Conservation (phyloP, 2,329 filamentous ascomycete genomes). For the Periconia digitata region DNA sequence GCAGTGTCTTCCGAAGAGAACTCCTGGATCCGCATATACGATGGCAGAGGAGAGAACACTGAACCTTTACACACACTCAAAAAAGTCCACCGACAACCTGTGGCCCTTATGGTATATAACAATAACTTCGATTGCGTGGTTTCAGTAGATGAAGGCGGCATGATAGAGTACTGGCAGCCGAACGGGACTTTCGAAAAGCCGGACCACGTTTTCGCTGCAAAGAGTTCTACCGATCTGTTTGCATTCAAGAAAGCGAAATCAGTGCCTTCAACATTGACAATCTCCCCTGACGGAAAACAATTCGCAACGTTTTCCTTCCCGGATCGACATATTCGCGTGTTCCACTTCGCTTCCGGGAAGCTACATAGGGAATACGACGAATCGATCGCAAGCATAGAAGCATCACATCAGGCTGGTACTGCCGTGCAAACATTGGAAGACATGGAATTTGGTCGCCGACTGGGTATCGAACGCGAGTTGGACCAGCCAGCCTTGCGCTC, state of each 20-base stretch:
- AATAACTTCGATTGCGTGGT: constrained; percentile 85
- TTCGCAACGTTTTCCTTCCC: constrained; percentile 91
- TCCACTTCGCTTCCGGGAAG: constrained; percentile 88
- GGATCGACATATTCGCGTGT: constrained; percentile 88
- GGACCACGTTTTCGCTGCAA: constrained; percentile 86
- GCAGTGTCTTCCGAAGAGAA: constrained; percentile 78
- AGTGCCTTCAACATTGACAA: constrained; percentile 74
- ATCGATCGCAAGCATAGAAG: constrained; percentile 81
- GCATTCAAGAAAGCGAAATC: constrained; percentile 95
- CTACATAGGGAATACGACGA: constrained; percentile 93
- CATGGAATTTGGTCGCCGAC: constrained; percentile 85
- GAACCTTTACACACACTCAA: constrained; percentile 76
- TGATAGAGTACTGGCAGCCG: constrained; percentile 96
- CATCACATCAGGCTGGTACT: constrained; percentile 95
- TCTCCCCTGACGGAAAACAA: constrained; percentile 83
- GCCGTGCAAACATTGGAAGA: constrained; percentile 79
- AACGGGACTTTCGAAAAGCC: constrained; percentile 84
- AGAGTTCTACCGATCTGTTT: constrained; percentile 91
- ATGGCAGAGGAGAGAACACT: constrained; percentile 81
- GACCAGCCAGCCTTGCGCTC: constrained; percentile 68
- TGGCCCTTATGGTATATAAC: constrained; percentile 88
- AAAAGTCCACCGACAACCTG: constrained; percentile 76
- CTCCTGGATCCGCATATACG: constrained; percentile 77
- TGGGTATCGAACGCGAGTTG: constrained; percentile 84
- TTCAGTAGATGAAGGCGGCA: constrained; percentile 84